These are phyloP conservation scores for Pichia paraexigua DNA, from an alignment of 805 yeast species.

Conservation along the genomic window DNA sequence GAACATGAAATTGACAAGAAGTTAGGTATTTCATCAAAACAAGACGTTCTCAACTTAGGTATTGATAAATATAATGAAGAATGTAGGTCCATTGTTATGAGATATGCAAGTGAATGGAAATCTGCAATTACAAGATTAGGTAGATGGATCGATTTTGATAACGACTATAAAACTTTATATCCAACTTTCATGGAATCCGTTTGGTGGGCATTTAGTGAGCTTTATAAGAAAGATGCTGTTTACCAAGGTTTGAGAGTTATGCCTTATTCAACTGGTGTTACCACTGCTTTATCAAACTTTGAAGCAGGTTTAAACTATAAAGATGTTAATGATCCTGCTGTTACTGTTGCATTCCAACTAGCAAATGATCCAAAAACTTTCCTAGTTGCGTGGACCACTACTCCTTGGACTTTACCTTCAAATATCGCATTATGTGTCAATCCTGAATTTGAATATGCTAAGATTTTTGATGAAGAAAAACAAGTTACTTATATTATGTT, in stretches of 20 bases:
- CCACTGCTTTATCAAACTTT: conserved; percentile 93
- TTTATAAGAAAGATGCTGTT: conserved; percentile 78
- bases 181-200: conserved; percentile 96
- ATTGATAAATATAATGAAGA: conserved; percentile 89
- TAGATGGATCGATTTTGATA: conserved; percentile 98
- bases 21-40: conserved; percentile 85
- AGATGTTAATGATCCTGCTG: conserved; percentile 95
- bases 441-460: conserved; percentile 85
- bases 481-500: conserved; percentile 75
- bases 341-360: conserved; percentile 82
- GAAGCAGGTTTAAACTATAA: conserved; percentile 98
- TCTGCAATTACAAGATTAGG: conserved; percentile 89
- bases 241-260: conserved; percentile 94
- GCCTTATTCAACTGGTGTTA: conserved; percentile 98
- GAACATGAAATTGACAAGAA: conserved; percentile 99
- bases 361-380: conserved; percentile 72
- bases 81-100: conserved; percentile 96
- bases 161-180: conserved; percentile 94
- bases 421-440: conserved; percentile 88
- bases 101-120: conserved; percentile 94
- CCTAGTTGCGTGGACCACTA: conserved; percentile 97
- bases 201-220: conserved; percentile 97
- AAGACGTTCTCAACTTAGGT: conserved; percentile 91
- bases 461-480: conserved; percentile 83
- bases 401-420: conserved; percentile 99